Evolutionary conservation across 331 rosid genomes (phyloP).

Genomic region (Dryas integrifolia): DNA sequence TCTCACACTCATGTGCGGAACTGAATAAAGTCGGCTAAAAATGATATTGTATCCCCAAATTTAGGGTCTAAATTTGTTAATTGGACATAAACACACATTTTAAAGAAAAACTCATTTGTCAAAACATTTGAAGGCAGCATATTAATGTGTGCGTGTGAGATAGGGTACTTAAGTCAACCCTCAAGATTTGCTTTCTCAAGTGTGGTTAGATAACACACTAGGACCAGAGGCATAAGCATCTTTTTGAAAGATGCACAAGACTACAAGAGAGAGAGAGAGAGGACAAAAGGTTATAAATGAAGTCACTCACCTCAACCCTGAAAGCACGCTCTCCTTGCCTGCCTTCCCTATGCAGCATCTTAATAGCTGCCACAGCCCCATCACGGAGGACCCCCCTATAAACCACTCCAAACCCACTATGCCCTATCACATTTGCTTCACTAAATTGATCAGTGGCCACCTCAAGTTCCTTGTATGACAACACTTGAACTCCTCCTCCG

Average conservation of each 20-base stretch:
- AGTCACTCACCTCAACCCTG: conserved; percentile 78
- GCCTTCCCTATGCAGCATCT: conserved; percentile 60
- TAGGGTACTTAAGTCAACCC: conserved; percentile 7
- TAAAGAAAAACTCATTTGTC: background rate
- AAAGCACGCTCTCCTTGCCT: conserved; percentile 95
- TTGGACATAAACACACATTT: background rate
- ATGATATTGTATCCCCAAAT: conserved; percentile 22
- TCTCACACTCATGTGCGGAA: conserved; percentile 44
- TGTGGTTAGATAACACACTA: background rate
- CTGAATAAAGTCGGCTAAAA: conserved; percentile 14
- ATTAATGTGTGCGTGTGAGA: background rate
- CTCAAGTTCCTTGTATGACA: conserved; percentile 78
- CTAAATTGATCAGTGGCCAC: conserved; percentile 62
- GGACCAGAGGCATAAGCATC: background rate
- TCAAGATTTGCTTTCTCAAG: background rate
- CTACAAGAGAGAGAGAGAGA: background rate
- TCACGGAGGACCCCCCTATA: conserved; percentile 73
- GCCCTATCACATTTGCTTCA: conserved; percentile 64
- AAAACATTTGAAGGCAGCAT: conserved; percentile 8
- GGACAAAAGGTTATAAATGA: conserved; percentile 42
- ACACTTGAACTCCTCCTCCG: conserved; percentile 81
- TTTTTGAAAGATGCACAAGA: conserved; percentile 2
- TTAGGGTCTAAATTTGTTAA: conserved; percentile 33
- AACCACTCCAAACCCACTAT: conserved; percentile 64
- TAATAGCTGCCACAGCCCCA: conserved; percentile 80